Conservation (phyloP, 2,329 filamentous ascomycete species). For the Neopestalotiopsis sp. region DNA sequence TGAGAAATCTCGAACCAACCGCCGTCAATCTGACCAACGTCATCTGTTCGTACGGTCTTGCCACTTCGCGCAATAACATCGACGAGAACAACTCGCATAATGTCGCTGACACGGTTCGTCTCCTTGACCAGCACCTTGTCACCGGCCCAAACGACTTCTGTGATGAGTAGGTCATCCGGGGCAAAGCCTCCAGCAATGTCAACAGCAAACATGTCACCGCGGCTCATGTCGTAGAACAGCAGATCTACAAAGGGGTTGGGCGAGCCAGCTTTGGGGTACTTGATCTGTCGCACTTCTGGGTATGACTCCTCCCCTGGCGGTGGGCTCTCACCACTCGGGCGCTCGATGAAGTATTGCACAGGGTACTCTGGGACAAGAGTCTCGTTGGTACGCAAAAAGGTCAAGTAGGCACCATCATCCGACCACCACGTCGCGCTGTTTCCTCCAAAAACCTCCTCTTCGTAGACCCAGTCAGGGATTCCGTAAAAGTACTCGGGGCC, state of each 20-base stretch:
- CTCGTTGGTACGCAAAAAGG: slow-evolving; percentile 94
- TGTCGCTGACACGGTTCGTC: slow-evolving; percentile 91
- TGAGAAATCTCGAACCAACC: slow-evolving; percentile 98
- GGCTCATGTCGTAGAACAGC: slow-evolving; percentile 84
- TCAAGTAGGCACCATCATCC: slow-evolving; percentile 83
- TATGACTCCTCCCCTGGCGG: slow-evolving; percentile 80
- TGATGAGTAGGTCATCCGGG: slow-evolving; percentile 86
- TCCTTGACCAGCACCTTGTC: slow-evolving; percentile 85
- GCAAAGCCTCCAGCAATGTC: slow-evolving; percentile 77
- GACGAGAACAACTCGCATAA: slow-evolving; percentile 86
- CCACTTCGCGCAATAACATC: slow-evolving; percentile 77
- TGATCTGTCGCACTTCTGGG: slow-evolving; percentile 88
- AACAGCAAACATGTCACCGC: slow-evolving; percentile 79
- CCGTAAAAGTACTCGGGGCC: slow-evolving; percentile 92
- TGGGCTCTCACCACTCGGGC: slow-evolving; percentile 77
- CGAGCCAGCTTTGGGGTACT: slow-evolving; percentile 95
- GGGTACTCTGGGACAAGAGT: slow-evolving; percentile 89
- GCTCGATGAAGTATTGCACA: slow-evolving; percentile 88
- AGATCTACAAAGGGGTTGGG: slow-evolving; percentile 91
- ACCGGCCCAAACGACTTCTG: slow-evolving; percentile 90
- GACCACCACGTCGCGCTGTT: slow-evolving; percentile 96
- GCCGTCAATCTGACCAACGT: slow-evolving; percentile 85
- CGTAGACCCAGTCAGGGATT: slow-evolving; percentile 96
- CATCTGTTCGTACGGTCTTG: slow-evolving; percentile 77
- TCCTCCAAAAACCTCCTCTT: slow-evolving; percentile 79